Conservation (phyloP, 495 filamentous ascomycete species). For the Thozetella sp. region DNA sequence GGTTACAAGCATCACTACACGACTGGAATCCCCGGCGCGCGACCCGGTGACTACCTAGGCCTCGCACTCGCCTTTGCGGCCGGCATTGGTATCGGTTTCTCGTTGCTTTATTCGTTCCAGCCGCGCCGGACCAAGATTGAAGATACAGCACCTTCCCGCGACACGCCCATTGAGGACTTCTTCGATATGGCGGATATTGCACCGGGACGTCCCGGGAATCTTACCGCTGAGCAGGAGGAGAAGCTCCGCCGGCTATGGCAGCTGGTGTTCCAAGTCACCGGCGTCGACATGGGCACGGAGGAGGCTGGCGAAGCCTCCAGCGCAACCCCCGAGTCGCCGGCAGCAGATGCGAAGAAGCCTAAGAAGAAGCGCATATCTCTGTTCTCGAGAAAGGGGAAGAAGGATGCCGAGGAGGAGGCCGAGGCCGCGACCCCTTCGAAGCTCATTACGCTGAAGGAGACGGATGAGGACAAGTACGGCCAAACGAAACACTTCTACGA, state of each 20-base stretch:
- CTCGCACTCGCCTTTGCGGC: constrained; percentile 7
- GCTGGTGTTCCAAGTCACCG: constrained; percentile 77
- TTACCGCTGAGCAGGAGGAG: constrained; percentile 85
- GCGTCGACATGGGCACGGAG: constrained; percentile 47
- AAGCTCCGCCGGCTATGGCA: constrained; percentile 90
- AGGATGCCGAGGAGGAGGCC: constrained; percentile 49
- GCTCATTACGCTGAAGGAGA: constrained; percentile 34
- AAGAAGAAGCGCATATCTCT: constrained; percentile 70
- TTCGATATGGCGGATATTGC: constrained; percentile 45
- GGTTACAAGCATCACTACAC: constrained; percentile 3
- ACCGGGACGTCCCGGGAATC: constrained; percentile 81
- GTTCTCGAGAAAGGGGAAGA: constrained; percentile 64
- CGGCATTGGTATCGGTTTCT: constrained; percentile 14
- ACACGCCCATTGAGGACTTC: constrained; percentile 3
- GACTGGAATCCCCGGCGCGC: constrained; percentile 1
- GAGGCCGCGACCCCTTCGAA: constrained; percentile 21
- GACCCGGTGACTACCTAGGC: constrained; percentile 8
- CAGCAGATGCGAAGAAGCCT: constrained; percentile 57
- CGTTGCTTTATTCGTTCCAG: neutral
- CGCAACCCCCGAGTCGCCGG: constrained; percentile 19
- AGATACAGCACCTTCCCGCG: neutral
- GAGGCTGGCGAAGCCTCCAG: constrained; percentile 22
- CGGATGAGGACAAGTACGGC: constrained; percentile 90
- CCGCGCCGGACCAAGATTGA: neutral
- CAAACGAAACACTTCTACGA: constrained; percentile 85